A percentile compares a stretch with the other conserved stretches of the same genome.
Evolutionary conservation across 768 basidiomycete species (phyloP).

Genomic region (Leccinum rimulosum): DNA sequence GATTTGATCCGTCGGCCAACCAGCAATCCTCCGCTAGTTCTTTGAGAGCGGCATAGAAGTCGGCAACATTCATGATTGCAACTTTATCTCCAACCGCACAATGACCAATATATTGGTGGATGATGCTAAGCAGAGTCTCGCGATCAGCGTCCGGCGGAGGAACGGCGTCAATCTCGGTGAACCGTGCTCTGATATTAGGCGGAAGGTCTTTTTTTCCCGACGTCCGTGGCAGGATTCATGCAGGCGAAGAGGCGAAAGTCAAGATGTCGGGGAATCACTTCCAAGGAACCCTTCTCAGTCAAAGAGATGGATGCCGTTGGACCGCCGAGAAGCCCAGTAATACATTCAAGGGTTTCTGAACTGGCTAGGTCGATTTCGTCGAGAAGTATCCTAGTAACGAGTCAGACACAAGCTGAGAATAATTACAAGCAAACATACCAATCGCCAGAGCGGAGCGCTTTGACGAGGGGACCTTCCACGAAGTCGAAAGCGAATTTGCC

Average conservation of each 20-base stretch:
- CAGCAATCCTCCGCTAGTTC: constrained; percentile 65
- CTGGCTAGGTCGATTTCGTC: constrained; percentile 97
- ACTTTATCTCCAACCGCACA: constrained; percentile 81
- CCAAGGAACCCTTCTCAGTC: constrained; percentile 89
- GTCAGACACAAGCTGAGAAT: constrained; percentile 3
- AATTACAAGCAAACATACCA: constrained; percentile 57
- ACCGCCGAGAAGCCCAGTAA: constrained; percentile 81
- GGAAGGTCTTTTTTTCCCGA: constrained; percentile 96
- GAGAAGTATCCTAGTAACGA: constrained; percentile 71
- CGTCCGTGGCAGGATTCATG: constrained; percentile 99
- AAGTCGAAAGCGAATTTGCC: constrained; percentile 93
- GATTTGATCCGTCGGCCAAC: constrained; percentile 92
- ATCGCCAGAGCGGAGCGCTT: constrained; percentile 81
- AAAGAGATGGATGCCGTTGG: constrained; percentile 86
- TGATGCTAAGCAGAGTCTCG: constrained; percentile 84
- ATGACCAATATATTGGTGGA: constrained; percentile 85
- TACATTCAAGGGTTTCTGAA: constrained; percentile 90
- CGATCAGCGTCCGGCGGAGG: constrained; percentile 90
- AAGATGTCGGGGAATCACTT: constrained; percentile 86
- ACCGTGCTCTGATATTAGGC: constrained; percentile 82
- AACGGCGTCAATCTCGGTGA: constrained; percentile 89
- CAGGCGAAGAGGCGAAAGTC: constrained; percentile 97
- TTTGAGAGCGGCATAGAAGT: constrained; percentile 86
- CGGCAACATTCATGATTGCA: constrained; percentile 85
- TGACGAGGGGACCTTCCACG: constrained; percentile 91